Conservation (phyloP, 1,139 yeast species). For the Taphrina wiesneri region DNA sequence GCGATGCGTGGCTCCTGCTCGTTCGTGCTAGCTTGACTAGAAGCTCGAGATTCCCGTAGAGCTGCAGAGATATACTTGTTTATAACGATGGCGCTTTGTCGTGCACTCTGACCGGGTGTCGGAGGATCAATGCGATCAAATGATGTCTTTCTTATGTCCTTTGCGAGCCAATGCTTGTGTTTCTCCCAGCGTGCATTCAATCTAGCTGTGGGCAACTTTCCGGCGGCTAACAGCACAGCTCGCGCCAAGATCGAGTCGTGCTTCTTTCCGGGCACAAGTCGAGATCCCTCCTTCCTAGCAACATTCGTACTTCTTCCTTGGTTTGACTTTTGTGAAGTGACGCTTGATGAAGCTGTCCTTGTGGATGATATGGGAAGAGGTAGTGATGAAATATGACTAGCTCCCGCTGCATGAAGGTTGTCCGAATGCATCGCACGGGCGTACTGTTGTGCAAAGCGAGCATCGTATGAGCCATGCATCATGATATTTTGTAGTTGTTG, state of each 20-base stretch:
- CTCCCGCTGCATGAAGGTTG: too few species aligned
- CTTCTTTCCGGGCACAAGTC: background rate
- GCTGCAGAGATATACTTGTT: background rate
- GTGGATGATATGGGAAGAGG: background rate
- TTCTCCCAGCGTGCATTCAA: background rate
- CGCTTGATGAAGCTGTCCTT: background rate
- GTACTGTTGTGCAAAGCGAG: background rate
- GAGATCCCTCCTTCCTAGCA: background rate
- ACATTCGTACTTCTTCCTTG: background rate
- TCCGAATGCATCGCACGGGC: background rate
- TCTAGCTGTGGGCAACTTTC: background rate
- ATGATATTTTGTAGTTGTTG: background rate
- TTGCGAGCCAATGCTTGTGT: background rate
- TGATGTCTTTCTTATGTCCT: background rate
- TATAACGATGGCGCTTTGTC: background rate
- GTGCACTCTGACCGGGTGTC: background rate
- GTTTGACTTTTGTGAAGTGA: background rate
- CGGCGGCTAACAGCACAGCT: conserved; percentile 18
- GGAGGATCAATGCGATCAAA: background rate
- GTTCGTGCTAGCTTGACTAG: background rate
- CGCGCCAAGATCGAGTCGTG: conserved; percentile 2
- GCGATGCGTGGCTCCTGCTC: background rate
- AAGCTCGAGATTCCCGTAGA: background rate
- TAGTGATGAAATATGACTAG: background rate
- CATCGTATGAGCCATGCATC: background rate